Evolutionary conservation across 1,139 yeast genomes (phyloP).

Genomic region (Saccharomyces hybrid): DNA sequence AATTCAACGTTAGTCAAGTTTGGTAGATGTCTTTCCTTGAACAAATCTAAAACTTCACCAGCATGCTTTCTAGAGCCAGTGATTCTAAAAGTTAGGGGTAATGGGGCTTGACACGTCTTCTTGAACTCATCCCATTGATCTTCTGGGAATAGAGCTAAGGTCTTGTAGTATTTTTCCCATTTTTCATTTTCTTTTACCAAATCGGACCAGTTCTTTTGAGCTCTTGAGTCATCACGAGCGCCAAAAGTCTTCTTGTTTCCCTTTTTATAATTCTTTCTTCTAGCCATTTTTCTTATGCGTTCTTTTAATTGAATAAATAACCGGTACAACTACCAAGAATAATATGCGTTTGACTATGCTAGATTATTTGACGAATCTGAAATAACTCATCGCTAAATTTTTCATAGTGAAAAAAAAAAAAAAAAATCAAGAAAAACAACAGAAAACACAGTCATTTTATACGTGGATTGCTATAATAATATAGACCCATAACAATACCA

Average conservation of each 20-base stretch:
- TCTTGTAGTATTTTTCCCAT: constrained; percentile 87
- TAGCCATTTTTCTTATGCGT: constrained; percentile 25
- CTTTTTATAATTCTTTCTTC: constrained; percentile 29
- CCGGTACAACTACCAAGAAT: background rate
- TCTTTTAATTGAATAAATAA: background rate
- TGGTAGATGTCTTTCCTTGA: constrained; percentile 55
- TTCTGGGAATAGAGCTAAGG: constrained; percentile 54
- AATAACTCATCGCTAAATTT: background rate
- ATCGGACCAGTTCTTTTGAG: constrained; percentile 51
- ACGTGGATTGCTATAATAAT: background rate
- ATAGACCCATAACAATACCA: background rate
- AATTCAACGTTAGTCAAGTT: constrained; percentile 38
- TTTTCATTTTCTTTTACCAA: constrained; percentile 69
- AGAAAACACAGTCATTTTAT: background rate
- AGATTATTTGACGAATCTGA: background rate
- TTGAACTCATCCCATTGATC: constrained; percentile 78
- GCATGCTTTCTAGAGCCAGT: constrained; percentile 82
- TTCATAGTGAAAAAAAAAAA: background rate
- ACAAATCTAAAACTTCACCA: constrained; percentile 52
- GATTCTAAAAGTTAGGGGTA: constrained; percentile 91
- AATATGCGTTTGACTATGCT: background rate
- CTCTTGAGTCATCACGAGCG: constrained; percentile 32
- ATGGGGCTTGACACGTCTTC: constrained; percentile 62
- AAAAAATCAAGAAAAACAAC: background rate
- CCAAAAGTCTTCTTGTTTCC: constrained; percentile 30